A percentile compares a stretch with the other conserved stretches of the same genome.
These are phyloP conservation scores for Cenchrus fungigraminus DNA, from an alignment of 176 grass and related monocot genomes.

Conservation along the genomic window DNA sequence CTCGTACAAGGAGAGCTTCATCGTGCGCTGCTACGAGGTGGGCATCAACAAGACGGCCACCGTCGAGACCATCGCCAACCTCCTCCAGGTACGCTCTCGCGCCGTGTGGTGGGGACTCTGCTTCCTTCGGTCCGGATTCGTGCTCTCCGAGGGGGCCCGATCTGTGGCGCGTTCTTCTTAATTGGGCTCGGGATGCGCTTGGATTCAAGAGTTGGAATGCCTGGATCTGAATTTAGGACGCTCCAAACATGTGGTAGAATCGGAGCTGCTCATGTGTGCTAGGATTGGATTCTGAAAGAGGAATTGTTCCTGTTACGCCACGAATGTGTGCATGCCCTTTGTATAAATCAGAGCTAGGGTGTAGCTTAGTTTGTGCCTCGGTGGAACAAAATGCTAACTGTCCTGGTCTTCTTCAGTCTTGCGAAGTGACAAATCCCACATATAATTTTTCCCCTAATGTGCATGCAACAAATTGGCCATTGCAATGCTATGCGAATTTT, in stretches of 20 bases:
- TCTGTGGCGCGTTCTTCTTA: background rate
- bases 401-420: background rate
- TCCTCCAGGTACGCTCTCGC: conserved; percentile 69
- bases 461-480: background rate
- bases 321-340: background rate
- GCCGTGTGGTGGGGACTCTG: background rate
- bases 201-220: background rate
- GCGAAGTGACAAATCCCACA: background rate
- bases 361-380: conserved; percentile 16
- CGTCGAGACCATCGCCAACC: conserved; percentile 93
- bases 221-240: conserved; percentile 35
- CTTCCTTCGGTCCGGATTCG: background rate
- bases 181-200: background rate
- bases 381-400: conserved; percentile 7
- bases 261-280: background rate
- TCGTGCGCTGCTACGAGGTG: conserved; percentile 90
- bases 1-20: conserved; percentile 93
- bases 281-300: background rate
- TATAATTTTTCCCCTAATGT: background rate
- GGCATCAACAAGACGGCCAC: conserved; percentile 98
- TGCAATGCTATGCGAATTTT: background rate
- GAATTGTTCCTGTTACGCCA: background rate
- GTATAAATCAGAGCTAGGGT: conserved; percentile 1
- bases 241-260: background rate
- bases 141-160: background rate